Evolutionary conservation across 345 rosid genomes (phyloP).

Genomic region (Camelina laxa): DNA sequence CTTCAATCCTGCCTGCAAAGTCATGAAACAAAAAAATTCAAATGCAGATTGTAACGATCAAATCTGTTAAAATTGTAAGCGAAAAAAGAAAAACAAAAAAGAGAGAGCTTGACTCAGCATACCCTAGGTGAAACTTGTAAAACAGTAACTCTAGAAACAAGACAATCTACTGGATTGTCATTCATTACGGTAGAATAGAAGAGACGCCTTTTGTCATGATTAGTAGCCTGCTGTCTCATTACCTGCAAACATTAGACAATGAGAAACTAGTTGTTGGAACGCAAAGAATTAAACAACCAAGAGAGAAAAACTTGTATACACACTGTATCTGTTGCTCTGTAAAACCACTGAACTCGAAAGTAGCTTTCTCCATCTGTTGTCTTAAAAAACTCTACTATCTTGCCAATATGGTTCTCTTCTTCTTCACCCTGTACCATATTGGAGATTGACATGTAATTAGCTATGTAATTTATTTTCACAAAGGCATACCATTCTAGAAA

Average conservation of each 20-base stretch:
- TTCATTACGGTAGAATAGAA: conserved; percentile 91
- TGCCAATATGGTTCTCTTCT: conserved; percentile 65
- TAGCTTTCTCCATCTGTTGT: conserved; percentile 71
- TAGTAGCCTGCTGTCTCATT: conserved; percentile 61
- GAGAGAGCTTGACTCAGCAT: conserved; percentile 39
- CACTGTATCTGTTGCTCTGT: conserved; percentile 90
- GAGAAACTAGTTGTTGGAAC: conserved; percentile 23
- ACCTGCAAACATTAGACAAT: conserved; percentile 53
- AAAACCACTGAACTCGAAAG: conserved; percentile 96
- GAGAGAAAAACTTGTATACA: conserved; percentile 42
- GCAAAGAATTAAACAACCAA: conserved; percentile 27
- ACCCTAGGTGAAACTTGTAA: conserved; percentile 62
- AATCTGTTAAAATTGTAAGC: conserved; percentile 21
- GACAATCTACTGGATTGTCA: conserved; percentile 86
- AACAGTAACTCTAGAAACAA: conserved; percentile 72
- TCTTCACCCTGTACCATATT: conserved; percentile 63
- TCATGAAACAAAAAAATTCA: conserved; percentile 22
- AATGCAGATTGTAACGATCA: conserved; percentile 7
- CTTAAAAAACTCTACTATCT: conserved; percentile 77
- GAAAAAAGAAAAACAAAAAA: neutral
- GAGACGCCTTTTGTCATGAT: conserved; percentile 74
- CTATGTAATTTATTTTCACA: neutral
- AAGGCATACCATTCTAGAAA: conserved; percentile 11
- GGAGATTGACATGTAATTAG: conserved; percentile 19
- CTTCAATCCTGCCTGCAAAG: conserved; percentile 63